Evolutionary conservation across 345 rosid species (phyloP).

Genomic region (Microcos paniculata): DNA sequence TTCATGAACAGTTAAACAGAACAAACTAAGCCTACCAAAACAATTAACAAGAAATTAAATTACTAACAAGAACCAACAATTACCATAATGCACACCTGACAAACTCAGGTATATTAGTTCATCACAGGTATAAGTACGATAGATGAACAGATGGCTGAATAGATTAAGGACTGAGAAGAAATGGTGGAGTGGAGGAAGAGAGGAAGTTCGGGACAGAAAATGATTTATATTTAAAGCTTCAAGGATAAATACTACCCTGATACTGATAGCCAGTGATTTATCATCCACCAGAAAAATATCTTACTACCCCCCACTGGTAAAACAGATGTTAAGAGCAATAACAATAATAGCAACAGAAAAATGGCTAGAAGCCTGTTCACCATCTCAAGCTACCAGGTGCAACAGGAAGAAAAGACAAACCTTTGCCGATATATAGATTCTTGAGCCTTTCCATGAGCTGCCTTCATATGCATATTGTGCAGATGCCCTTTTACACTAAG

Average conservation of each 20-base stretch:
- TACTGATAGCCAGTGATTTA: not conserved
- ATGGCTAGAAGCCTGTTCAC: not conserved
- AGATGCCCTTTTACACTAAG: constrained; percentile 89
- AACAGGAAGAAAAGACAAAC: constrained; percentile 44
- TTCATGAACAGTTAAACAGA: not conserved
- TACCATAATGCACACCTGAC: not conserved
- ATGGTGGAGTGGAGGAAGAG: not conserved
- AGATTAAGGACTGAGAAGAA: not conserved
- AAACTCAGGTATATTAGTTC: constrained; percentile 6
- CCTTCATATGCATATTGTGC: constrained; percentile 92
- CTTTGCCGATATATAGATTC: constrained; percentile 93
- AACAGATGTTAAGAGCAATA: not conserved
- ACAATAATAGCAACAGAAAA: not conserved
- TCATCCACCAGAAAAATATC: not conserved
- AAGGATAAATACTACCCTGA: not conserved
- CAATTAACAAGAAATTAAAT: not conserved
- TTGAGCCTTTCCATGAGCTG: constrained; percentile 95
- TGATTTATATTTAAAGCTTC: not conserved
- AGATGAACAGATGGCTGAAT: not conserved
- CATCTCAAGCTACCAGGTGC: constrained; percentile 1
- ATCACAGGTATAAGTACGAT: not conserved
- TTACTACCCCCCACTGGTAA: not conserved
- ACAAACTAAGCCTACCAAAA: constrained; percentile 7
- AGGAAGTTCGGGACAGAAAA: not conserved
- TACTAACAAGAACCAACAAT: not conserved